phyloP scores from a whole-genome alignment of 306 rosid genomes.

The Quercus wislizeni region DNA sequence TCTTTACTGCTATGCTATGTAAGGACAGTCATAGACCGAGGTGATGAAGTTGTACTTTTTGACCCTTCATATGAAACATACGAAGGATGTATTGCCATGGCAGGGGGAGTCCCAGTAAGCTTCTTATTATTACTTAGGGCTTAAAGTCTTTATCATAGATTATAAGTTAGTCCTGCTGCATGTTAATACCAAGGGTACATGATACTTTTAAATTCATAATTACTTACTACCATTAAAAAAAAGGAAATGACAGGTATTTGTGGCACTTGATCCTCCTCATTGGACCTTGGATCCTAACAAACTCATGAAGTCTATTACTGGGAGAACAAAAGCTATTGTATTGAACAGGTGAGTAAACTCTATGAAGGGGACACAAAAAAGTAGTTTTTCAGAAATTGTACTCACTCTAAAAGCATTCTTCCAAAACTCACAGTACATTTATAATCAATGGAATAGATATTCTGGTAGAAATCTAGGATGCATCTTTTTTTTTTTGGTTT shows the following conservation, averaged over 20 bases:
- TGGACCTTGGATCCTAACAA: constrained; percentile 72
- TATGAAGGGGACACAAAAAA: not conserved
- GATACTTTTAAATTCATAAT: not conserved
- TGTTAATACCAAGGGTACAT: constrained; percentile 3
- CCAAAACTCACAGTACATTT: not conserved
- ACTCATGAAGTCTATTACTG: constrained; percentile 51
- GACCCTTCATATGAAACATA: constrained; percentile 74
- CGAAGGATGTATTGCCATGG: constrained; percentile 56
- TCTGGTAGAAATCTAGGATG: not conserved
- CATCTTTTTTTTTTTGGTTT: not conserved
- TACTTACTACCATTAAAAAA: constrained; percentile 13
- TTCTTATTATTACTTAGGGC: constrained; percentile 4
- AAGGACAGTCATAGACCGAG: constrained; percentile 69
- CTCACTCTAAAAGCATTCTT: not conserved
- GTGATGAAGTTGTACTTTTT: constrained; percentile 72
- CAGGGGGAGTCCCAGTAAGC: constrained; percentile 81
- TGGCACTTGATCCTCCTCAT: constrained; percentile 74
- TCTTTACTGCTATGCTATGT: constrained; percentile 22
- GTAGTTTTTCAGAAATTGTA: constrained; percentile 4
- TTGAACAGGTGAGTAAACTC: constrained; percentile 64
- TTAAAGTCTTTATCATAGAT: not conserved
- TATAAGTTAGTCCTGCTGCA: not conserved
- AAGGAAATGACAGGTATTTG: constrained; percentile 47
- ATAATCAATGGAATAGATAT: constrained; percentile 12
- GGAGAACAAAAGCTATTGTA: constrained; percentile 72